These are phyloP conservation scores for Puya raimondii DNA, from an alignment of 176 grass and related monocot species.

Conservation along the genomic window DNA sequence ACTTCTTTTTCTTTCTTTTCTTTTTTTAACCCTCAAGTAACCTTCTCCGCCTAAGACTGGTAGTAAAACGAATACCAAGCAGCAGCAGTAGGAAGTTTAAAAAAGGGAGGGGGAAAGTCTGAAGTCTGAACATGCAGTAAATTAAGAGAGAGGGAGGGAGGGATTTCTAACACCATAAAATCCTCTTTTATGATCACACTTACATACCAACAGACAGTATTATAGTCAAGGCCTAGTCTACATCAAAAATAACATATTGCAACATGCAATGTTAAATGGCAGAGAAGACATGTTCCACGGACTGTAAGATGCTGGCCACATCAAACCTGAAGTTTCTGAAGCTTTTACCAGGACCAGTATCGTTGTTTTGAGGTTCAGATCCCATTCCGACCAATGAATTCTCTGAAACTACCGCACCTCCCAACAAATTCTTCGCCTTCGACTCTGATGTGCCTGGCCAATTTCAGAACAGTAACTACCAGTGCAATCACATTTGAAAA, in stretches of 20 bases:
- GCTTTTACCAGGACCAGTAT: slow-evolving; percentile 63
- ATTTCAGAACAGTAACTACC: not conserved
- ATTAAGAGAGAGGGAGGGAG: no score
- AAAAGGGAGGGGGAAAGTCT: no score
- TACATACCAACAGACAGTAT: no score
- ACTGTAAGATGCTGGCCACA: slow-evolving; percentile 50
- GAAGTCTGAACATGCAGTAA: no score
- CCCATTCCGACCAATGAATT: slow-evolving; percentile 30
- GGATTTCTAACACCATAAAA: no score
- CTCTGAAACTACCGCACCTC: slow-evolving; percentile 23
- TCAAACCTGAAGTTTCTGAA: slow-evolving; percentile 92
- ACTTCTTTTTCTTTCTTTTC: no score
- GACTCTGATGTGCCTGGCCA: slow-evolving; percentile 40
- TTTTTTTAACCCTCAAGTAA: no score
- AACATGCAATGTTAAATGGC: slow-evolving; percentile 21
- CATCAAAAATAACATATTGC: no score
- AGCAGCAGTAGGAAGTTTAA: no score
- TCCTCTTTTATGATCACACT: no score
- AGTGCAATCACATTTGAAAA: not conserved
- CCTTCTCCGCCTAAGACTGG: no score
- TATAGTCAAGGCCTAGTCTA: not conserved
- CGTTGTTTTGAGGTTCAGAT: slow-evolving; percentile 35
- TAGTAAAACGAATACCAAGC: no score
- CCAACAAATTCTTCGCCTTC: slow-evolving; percentile 55
- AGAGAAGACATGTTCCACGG: slow-evolving; percentile 56